Base-by-base conservation (phyloP, 2,329 filamentous ascomycete species). In the Xylariales sp. region DNA sequence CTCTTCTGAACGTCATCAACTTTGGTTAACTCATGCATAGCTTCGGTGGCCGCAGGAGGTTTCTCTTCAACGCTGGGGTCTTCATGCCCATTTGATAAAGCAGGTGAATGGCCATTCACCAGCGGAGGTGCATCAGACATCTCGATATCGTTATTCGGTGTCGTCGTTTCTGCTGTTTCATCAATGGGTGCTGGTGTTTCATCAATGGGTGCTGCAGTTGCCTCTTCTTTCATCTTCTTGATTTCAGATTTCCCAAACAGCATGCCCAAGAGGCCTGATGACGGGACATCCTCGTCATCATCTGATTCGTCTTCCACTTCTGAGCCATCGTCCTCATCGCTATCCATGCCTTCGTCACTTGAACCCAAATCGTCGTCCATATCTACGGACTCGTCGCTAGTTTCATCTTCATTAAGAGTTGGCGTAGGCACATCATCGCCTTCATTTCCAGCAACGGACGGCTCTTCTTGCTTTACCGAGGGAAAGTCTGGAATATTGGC, bases 311-410 rank as follows among this genome's bases (percentile, higher is more conserved):
- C 69, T 5, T 61, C 64, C 8, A 14, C 35, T 5, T 70, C 70
- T 8, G 70, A 68, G 4, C 65, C 66, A n/a, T 66, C 66, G 11
- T 62, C 61, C 13, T 66, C 55, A 13, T 18, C 30, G 31, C 64
- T 69, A 14, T 70, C 66, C 53, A 67, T 65, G 30, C 54, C 51
- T 5, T 53, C 56, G 19, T 82, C 76, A 19, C 71, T 76, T 4
- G 77, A 78, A 3, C 75, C 77, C 47, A 81, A 61, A 40, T 83
- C 78, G 42, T 83, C 78, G 46, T 83, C 79, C 79, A 84, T 84
- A 49, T 82, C 78, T 16, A 83, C 65, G 2, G 80, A 83, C 53
- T 83, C 79, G 46, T 84, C 80, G 29, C 72, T 76, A 4, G 72
- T 78, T 7, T 79, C 76, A 29, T 68, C 66, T 29, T 59, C 49